Percentiles rank a stretch among this genome's conserved stretches.
These are phyloP conservation scores for Dendrobium catenatum DNA, from an alignment of 106 monocot species.

Conservation along the genomic window DNA sequence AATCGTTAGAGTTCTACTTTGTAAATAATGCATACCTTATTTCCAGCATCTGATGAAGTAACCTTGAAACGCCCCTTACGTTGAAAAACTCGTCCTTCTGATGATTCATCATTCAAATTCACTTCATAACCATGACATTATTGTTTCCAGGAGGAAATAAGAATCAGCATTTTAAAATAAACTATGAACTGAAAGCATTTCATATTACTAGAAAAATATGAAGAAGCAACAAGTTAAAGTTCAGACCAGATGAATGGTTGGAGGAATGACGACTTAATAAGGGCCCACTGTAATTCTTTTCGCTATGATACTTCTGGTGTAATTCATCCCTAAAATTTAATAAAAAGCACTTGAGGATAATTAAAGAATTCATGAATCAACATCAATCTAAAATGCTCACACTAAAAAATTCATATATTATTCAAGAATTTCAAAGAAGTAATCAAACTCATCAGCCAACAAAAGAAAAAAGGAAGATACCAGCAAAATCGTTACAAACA, in stretches of 20 bases:
- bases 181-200: neutral
- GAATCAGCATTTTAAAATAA: neutral
- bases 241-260: slow-evolving; percentile 23
- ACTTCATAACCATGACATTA: slow-evolving; percentile 21
- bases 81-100: slow-evolving; percentile 61
- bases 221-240: neutral
- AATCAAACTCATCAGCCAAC: neutral
- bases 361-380: neutral
- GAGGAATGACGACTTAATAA: slow-evolving; percentile 29
- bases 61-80: slow-evolving; percentile 85
- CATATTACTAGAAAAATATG: neutral
- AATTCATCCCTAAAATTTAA: slow-evolving; percentile 28
- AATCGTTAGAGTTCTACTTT: neutral
- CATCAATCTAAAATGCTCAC: neutral
- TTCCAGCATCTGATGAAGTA: slow-evolving; percentile 49
- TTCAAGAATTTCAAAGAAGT: neutral
- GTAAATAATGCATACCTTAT: slow-evolving; percentile 43
- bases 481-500: neutral
- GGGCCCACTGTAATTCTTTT: slow-evolving; percentile 53
- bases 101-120: slow-evolving; percentile 35
- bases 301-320: slow-evolving; percentile 20
- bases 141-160: neutral
- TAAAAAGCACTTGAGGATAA: neutral
- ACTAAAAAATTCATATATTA: neutral
- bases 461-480: neutral